A percentile compares a stretch with the other conserved stretches of the same genome.
phyloP scores from a whole-genome alignment of 371 early-diverging fungal species.

The Coemansia sp. region DNA sequence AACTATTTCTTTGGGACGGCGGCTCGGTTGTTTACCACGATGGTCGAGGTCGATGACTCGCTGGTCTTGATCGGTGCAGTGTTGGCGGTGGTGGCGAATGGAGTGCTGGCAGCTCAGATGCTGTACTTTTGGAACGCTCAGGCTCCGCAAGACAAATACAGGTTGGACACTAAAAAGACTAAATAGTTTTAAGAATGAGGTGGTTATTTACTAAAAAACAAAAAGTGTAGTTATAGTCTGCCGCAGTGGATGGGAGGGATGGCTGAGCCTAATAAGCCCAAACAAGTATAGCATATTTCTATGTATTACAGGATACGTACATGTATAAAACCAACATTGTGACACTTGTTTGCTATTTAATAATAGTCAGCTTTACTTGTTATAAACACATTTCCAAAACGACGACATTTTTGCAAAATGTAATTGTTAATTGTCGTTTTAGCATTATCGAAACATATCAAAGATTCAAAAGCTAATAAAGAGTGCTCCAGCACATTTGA shows the following conservation, averaged over 20 bases:
- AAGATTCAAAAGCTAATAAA: background rate
- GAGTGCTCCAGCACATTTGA: background rate
- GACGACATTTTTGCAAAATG: no score
- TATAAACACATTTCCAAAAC: no score
- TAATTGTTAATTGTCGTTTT: no score
- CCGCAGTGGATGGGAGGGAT: constrained; percentile 44
- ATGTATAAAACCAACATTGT: no score
- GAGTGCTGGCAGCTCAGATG: constrained; percentile 78
- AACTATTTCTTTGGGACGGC: constrained; percentile 80
- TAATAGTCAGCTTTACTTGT: no score
- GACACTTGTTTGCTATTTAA: no score
- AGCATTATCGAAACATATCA: background rate
- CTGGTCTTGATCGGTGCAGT: constrained; percentile 70
- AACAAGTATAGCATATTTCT: constrained; percentile 23
- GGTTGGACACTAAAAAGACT: constrained; percentile 47
- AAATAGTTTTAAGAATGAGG: constrained; percentile 11
- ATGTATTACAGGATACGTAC: no score
- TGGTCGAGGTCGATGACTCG: constrained; percentile 81
- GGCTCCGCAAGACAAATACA: constrained; percentile 46
- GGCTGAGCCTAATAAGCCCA: constrained; percentile 19
- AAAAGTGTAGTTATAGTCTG: constrained; percentile 34
- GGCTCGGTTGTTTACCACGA: constrained; percentile 88
- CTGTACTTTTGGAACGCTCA: constrained; percentile 72
- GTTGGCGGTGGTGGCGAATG: constrained; percentile 72
- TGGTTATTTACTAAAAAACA: constrained; percentile 2